Conservation (phyloP, 2,329 filamentous ascomycete genomes). For the Microthyrium microscopicum region DNA sequence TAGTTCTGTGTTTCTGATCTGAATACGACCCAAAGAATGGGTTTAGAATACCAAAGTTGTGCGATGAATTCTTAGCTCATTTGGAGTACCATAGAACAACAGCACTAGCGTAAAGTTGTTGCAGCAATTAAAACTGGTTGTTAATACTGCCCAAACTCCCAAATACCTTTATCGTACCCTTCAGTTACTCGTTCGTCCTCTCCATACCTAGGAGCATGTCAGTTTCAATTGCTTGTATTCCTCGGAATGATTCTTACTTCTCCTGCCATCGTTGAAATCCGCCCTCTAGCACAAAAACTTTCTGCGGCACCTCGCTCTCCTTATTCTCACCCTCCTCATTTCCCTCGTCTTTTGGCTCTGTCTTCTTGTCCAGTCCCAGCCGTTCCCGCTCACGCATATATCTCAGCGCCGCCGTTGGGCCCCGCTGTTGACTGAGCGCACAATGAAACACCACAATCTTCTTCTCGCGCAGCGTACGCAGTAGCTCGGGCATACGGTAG, state of each 20-base stretch:
- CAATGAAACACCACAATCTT: slow-evolving; percentile 89
- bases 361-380: slow-evolving; percentile 19
- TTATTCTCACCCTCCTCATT: slow-evolving; percentile 9
- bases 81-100: too few species aligned
- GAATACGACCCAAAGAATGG: too few species aligned
- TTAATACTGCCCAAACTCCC: too few species aligned
- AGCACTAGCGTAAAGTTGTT: too few species aligned
- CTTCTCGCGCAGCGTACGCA: slow-evolving; percentile 59
- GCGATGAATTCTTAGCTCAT: too few species aligned
- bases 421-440: slow-evolving; percentile 76
- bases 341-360: slow-evolving; percentile 11
- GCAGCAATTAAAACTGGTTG: too few species aligned
- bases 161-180: too few species aligned
- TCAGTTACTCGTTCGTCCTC: too few species aligned
- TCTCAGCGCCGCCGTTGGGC: slow-evolving; percentile 64
- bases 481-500: slow-evolving; percentile 62
- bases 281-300: slow-evolving; percentile 63
- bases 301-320: slow-evolving; percentile 34
- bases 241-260: slow-evolving; percentile 27
- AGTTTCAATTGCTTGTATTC: too few species aligned
- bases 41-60: too few species aligned
- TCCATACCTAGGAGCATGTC: too few species aligned
- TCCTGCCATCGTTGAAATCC: slow-evolving; percentile 89
- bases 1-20: too few species aligned
- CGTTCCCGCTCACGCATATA: slow-evolving; percentile 59